Evolutionary conservation across 352 stramenopile genomes (phyloP).

Genomic region (Pythium coloratum): DNA sequence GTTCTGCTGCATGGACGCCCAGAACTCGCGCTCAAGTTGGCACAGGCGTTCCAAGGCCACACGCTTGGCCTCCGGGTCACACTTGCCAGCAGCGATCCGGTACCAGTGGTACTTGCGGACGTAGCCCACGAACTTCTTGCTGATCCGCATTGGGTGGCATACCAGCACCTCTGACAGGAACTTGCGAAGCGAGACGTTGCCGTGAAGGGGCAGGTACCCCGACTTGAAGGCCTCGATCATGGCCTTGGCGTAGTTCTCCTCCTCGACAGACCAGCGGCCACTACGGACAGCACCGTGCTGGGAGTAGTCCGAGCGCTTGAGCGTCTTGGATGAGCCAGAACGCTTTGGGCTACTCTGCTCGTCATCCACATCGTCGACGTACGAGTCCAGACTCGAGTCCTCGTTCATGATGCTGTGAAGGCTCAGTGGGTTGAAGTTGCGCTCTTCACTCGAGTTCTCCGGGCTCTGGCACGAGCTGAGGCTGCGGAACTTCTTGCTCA

Average conservation of each 20-base stretch:
- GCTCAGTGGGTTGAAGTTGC: slow-evolving; percentile 63
- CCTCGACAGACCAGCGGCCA: slow-evolving; percentile 66
- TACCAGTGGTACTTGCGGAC: slow-evolving; percentile 89
- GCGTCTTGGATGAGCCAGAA: slow-evolving; percentile 33
- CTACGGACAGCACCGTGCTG: slow-evolving; percentile 71
- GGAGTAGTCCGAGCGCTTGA: slow-evolving; percentile 83
- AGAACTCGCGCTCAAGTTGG: slow-evolving; percentile 60
- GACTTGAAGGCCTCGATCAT: slow-evolving; percentile 83
- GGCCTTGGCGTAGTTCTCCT: slow-evolving; percentile 78
- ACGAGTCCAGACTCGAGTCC: slow-evolving; percentile 30
- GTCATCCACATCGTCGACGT: slow-evolving; percentile 22
- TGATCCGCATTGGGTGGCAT: slow-evolving; percentile 90
- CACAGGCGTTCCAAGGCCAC: slow-evolving; percentile 43
- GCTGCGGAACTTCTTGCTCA: slow-evolving; percentile 67
- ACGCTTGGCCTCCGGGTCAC: slow-evolving; percentile 47
- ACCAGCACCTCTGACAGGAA: slow-evolving; percentile 87
- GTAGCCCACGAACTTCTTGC: slow-evolving; percentile 90
- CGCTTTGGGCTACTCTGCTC: slow-evolving; percentile 33
- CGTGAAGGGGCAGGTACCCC: slow-evolving; percentile 68
- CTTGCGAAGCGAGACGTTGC: slow-evolving; percentile 82
- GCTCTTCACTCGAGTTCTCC: slow-evolving; percentile 15
- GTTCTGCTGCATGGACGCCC: slow-evolving; percentile 60
- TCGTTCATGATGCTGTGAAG: slow-evolving; percentile 81
- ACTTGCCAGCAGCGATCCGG: slow-evolving; percentile 64
- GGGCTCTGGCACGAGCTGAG: slow-evolving; percentile 33